phyloP scores from a whole-genome alignment of 2,329 filamentous ascomycete genomes.

The Ophiocordyceps polyrhachis-furcata region DNA sequence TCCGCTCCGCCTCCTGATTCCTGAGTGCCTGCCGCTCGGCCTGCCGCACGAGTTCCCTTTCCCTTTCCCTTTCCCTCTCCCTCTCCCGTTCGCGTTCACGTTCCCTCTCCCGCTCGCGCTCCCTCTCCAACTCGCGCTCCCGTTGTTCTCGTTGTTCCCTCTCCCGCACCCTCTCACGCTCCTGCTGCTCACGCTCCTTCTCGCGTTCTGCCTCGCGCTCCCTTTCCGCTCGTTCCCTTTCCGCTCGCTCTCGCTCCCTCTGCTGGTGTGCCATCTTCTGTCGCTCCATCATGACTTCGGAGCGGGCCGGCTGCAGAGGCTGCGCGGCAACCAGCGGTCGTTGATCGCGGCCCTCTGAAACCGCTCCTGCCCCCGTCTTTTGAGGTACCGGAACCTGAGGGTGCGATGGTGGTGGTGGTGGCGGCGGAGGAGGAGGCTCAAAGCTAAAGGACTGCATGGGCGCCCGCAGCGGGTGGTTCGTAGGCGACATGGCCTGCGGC shows the following conservation, averaged over 20 bases:
- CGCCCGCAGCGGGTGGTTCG: slow-evolving; percentile 22
- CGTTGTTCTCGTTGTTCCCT: slow-evolving; percentile 5
- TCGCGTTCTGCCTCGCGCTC: slow-evolving; percentile 1
- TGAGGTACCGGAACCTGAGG: slow-evolving; percentile 19
- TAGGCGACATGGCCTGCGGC: slow-evolving; percentile 28
- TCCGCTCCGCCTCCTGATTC: slow-evolving; percentile 32
- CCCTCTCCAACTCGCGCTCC: slow-evolving; percentile 6
- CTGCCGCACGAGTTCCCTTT: slow-evolving; percentile 12
- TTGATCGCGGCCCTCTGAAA: slow-evolving; percentile 16
- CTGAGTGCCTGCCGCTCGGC: slow-evolving; percentile 13
- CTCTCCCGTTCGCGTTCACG: slow-evolving; percentile 5
- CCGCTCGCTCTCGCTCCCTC: slow-evolving; percentile 6
- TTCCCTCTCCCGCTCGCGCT: slow-evolving; percentile 6
- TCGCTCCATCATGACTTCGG: slow-evolving; percentile 16
- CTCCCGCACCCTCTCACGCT: not conserved
- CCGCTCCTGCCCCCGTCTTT: slow-evolving; percentile 14
- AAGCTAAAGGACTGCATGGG: slow-evolving; percentile 23
- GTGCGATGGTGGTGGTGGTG: slow-evolving; percentile 17
- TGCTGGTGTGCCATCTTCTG: slow-evolving; percentile 9
- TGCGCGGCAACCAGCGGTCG: slow-evolving; percentile 16
- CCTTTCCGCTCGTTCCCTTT: not conserved
- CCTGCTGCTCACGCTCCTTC: not conserved
- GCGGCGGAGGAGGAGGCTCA: slow-evolving; percentile 20
- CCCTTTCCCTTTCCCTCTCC: slow-evolving; percentile 9
- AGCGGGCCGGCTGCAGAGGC: slow-evolving; percentile 14